phyloP scores from a whole-genome alignment of 345 rosid species.

The Rhodamnia rubescens region DNA sequence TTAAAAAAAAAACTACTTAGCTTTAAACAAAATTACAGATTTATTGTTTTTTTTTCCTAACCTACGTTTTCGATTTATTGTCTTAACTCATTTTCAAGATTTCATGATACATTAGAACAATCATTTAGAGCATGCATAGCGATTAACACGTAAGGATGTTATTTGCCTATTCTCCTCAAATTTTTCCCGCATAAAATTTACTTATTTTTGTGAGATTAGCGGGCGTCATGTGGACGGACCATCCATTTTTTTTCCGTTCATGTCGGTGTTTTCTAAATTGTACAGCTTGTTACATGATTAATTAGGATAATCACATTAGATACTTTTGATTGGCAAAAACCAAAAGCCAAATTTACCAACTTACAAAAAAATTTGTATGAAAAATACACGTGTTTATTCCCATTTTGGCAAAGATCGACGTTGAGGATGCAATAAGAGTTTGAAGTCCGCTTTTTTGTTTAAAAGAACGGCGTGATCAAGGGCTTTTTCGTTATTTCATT shows the following conservation, averaged over 20 bases:
- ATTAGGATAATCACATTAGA: neutral
- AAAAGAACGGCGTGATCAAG: no score
- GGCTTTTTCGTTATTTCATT: no score
- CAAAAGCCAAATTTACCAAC: neutral
- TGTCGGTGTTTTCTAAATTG: neutral
- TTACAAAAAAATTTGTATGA: neutral
- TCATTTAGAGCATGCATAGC: no score
- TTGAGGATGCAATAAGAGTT: no score
- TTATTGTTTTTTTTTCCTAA: no score
- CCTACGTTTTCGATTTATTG: no score
- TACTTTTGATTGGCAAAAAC: neutral
- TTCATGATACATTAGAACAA: no score
- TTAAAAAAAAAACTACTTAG: neutral
- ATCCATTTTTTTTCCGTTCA: neutral
- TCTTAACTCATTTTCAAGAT: no score
- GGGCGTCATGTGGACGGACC: neutral
- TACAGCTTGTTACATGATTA: neutral
- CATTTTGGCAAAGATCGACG: rapidly evolving
- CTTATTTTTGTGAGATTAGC: neutral
- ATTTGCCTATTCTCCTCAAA: neutral
- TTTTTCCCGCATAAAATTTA: neutral
- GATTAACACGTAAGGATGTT: neutral
- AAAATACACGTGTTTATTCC: neutral
- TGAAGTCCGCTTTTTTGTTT: no score
- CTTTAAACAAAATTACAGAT: neutral